Evolutionary conservation across 1,284 basidiomycete species (phyloP).

Genomic region (Ustilago loliicola): DNA sequence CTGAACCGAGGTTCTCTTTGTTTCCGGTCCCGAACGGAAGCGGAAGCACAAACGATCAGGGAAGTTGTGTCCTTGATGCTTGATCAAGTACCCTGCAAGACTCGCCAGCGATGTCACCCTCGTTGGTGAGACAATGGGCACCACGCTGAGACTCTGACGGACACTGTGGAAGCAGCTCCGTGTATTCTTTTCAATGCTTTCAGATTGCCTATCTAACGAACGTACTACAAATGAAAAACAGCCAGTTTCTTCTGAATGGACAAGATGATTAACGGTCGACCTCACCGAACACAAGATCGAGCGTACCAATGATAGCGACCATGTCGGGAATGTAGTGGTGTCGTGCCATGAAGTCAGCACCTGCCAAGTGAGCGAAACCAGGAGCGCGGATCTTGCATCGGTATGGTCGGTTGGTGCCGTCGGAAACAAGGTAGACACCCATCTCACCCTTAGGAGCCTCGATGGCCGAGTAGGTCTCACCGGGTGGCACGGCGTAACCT

Average conservation of each 20-base stretch:
- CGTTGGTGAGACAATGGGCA: too few species aligned
- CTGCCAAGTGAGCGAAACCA: conserved; percentile 69
- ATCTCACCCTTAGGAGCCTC: conserved; percentile 99
- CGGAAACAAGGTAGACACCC: conserved; percentile 72
- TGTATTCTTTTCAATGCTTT: not conserved
- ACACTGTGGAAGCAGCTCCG: not conserved
- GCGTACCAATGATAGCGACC: conserved; percentile 69
- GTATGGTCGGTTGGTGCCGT: conserved; percentile 70
- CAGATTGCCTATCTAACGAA: conserved; percentile 33
- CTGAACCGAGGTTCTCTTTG: not conserved
- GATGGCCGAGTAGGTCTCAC: conserved; percentile 97
- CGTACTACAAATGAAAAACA: conserved; percentile 3
- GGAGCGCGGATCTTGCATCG: conserved; percentile 69
- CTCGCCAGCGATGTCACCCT: too few species aligned
- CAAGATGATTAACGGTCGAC: conserved; percentile 58
- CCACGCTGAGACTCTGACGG: too few species aligned
- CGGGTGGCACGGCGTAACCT: conserved; percentile 93
- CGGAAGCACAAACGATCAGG: not conserved
- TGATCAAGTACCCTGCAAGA: too few species aligned
- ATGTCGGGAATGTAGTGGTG: conserved; percentile 68
- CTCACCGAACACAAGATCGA: conserved; percentile 70
- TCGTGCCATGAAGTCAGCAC: conserved; percentile 67
- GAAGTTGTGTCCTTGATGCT: not conserved
- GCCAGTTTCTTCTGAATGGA: not conserved
- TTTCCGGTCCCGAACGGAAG: not conserved